Evolutionary conservation across 2,329 filamentous ascomycete species (phyloP), one percentile per base, ranked within the genome.

Genomic region (Alternaria alternata): DNA sequence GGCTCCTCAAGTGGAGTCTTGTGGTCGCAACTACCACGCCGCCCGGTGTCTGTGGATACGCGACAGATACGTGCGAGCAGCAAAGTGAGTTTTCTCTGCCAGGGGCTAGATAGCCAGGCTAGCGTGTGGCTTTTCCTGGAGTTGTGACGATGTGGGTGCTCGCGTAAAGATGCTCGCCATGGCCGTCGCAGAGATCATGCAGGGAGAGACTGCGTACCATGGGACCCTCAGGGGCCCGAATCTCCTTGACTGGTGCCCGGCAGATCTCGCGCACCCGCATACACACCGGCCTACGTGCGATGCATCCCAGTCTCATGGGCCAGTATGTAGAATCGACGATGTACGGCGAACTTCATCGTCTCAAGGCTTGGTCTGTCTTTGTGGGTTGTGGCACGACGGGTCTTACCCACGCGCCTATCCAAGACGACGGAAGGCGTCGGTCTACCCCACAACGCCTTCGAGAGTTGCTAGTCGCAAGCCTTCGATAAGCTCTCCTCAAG

Each of bases 201-300:
- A 61, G 54, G 58, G 54, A 43, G 26, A 38, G n/a, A 22, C 8
- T 43, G 32, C 41, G 53, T 60, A 56, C 52, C 52, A 34, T 57
- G 57, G 53, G 28, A 42, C 39, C 36, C 18, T 20, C 34, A 52
- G 28, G 32, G 41, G 30, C 34, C 26, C 32, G 24, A 18, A 18
- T 18, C n/a, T 18, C 43, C 12, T 32, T 22, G 8, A 41, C 51
- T 46, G 41, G 42, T 53, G 34, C 34, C 44, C 34, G 44, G 53
- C 53, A 36, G 24, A 41, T 49, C 20, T 51, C 39, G 26, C 24
- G 43, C 28, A 36, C 24, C 41, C 30, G 14, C 24, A 44, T 18
- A 24, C 12, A 41, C 24, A 39, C 48, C 30, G 41, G 24, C 38
- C 22, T 20, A 28, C n/a, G 24, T n/a, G 32, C 24, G 24, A 20